A percentile compares a stretch with the other conserved stretches of the same genome.
phyloP scores from a whole-genome alignment of 176 grass and related monocot genomes.

The Aegilops bicornis region DNA sequence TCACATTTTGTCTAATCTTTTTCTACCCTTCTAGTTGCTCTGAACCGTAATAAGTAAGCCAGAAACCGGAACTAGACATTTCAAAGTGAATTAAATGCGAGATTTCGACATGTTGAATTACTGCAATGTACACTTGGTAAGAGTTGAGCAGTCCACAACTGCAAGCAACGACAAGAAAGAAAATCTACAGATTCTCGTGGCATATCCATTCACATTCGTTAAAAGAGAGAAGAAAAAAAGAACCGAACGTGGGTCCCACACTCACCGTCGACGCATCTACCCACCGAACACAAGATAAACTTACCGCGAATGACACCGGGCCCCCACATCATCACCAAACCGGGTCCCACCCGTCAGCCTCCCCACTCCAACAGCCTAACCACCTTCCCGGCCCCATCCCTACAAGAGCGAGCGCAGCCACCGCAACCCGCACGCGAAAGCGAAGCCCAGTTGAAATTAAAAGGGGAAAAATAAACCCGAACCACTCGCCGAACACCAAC shows the following conservation, averaged over 20 bases:
- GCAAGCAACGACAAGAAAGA: background rate
- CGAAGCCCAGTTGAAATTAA: conserved; percentile 23
- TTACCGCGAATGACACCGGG: background rate
- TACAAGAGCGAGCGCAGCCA: background rate
- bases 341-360: background rate
- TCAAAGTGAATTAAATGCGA: background rate
- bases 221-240: background rate
- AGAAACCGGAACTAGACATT: background rate
- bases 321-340: background rate
- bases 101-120: background rate
- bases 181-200: background rate
- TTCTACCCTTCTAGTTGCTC: no score
- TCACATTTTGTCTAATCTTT: no score
- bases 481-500: background rate
- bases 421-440: conserved; percentile 18
- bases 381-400: background rate
- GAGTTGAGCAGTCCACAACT: background rate
- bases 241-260: background rate
- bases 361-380: background rate
- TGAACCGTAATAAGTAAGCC: no score
- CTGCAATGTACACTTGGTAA: no score
- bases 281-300: background rate
- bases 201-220: conserved; percentile 22
- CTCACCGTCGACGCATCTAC: background rate
- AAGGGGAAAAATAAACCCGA: background rate